phyloP scores from a whole-genome alignment of 495 filamentous ascomycete genomes.

The Thermochaetoides thermophila region DNA sequence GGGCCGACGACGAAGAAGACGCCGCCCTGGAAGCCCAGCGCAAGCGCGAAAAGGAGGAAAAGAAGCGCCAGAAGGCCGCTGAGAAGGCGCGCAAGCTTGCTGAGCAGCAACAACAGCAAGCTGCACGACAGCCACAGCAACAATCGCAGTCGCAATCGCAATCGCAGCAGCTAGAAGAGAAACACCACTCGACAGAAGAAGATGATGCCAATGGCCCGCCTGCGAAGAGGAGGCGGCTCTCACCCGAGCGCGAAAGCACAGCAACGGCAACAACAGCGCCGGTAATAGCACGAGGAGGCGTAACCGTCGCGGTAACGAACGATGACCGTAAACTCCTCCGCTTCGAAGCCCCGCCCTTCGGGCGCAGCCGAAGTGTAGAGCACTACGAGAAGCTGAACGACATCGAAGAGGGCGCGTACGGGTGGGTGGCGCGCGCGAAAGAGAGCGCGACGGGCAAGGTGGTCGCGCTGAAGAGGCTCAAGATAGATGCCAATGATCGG shows the following conservation, averaged over 20 bases:
- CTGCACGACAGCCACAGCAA: no score
- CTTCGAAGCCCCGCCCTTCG: conserved; percentile 52
- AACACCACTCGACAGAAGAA: conserved; percentile 12
- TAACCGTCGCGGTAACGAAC: no score
- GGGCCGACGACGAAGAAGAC: conserved; percentile 72
- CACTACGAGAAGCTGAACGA: conserved; percentile 87
- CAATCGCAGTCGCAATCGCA: no score
- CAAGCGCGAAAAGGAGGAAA: conserved; percentile 81
- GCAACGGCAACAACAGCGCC: conserved; percentile 1
- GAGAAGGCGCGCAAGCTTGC: conserved; percentile 55
- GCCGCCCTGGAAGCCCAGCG: conserved; percentile 53
- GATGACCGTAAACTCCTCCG: conserved; percentile 42
- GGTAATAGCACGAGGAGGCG: no score
- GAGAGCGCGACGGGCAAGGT: conserved; percentile 70
- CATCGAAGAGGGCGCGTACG: conserved; percentile 95
- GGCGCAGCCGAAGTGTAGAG: conserved; percentile 65
- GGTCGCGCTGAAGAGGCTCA: conserved; percentile 87
- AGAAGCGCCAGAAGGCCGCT: conserved; percentile 65
- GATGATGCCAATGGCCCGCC: conserved; percentile 30
- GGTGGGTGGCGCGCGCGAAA: conserved; percentile 76
- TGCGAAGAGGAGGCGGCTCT: conserved; percentile 40
- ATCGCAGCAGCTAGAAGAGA: conserved; percentile 9
- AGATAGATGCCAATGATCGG: conserved; percentile 63
- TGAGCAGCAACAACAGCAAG: no score
- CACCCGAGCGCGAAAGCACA: conserved; percentile 19